Percentiles rank a stretch among this genome's conserved stretches.
Evolutionary conservation across 805 yeast species (phyloP).

Genomic region (Nakazawaea populi): DNA sequence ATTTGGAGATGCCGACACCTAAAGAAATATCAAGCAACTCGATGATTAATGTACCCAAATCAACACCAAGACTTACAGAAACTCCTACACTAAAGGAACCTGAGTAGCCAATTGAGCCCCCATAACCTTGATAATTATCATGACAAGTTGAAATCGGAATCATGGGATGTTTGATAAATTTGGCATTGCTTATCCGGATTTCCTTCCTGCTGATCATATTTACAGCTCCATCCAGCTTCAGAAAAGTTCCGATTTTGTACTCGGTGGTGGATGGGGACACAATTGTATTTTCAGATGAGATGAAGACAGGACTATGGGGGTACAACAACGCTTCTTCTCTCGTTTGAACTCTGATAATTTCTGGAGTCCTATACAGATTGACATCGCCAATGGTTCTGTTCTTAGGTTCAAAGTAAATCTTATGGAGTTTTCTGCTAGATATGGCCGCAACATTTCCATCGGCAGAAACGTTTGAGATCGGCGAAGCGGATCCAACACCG

Average conservation of each 20-base stretch:
- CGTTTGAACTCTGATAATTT: neutral
- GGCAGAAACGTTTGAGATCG: neutral
- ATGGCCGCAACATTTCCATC: neutral
- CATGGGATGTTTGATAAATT: neutral
- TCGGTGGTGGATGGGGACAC: neutral
- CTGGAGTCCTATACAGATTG: neutral
- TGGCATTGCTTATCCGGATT: conserved; percentile 1
- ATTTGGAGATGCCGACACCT: neutral
- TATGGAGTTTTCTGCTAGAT: neutral
- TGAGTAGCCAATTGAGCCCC: conserved; percentile 7
- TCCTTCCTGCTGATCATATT: neutral
- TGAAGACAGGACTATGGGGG: neutral
- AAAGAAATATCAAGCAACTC: neutral
- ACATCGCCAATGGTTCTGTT: neutral
- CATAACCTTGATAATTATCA: conserved; percentile 10
- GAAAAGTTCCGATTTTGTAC: neutral
- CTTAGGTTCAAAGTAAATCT: neutral
- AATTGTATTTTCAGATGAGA: neutral
- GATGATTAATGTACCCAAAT: neutral
- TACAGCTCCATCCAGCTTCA: neutral
- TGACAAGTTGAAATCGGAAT: conserved; percentile 9
- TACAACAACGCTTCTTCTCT: neutral
- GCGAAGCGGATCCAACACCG: neutral
- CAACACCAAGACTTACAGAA: neutral
- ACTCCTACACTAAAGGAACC: neutral